Conservation (phyloP, 495 filamentous ascomycete species). For the Tuber calosporum region DNA sequence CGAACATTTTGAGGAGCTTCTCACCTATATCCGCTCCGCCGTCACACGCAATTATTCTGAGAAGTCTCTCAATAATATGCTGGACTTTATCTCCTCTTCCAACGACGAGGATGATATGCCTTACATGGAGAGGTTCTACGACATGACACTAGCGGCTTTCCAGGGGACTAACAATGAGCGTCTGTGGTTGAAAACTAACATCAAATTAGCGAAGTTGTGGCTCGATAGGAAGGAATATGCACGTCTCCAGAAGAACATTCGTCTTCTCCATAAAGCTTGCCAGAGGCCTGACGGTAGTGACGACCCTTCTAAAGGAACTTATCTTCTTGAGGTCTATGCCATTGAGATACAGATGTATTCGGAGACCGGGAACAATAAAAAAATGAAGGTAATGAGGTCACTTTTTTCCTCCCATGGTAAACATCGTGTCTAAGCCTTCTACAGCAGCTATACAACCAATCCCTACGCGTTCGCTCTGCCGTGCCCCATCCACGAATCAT, state of each 20-base stretch:
- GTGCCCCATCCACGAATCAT: constrained; percentile 98
- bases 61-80: constrained; percentile 99
- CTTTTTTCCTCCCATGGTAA: neutral
- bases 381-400: constrained; percentile 58
- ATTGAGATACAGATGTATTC: constrained; percentile 99
- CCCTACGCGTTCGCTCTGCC: constrained; percentile 82
- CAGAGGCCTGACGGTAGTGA: constrained; percentile 82
- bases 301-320: constrained; percentile 93
- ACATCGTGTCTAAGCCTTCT: constrained; percentile 7
- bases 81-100: constrained; percentile 74
- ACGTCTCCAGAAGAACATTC: constrained; percentile 71
- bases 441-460: constrained; percentile 73
- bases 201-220: constrained; percentile 86
- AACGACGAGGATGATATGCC: constrained; percentile 69
- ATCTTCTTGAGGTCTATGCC: constrained; percentile 90
- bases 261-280: constrained; percentile 82
- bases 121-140: constrained; percentile 96
- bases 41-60: constrained; percentile 98
- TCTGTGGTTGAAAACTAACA: constrained; percentile 96
- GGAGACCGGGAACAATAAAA: constrained; percentile 93
- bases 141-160: constrained; percentile 82
- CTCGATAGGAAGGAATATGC: constrained; percentile 84
- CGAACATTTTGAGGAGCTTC: constrained; percentile 89
- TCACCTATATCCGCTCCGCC: constrained; percentile 94
- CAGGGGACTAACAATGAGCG: constrained; percentile 97